phyloP scores from a whole-genome alignment of 768 basidiomycete species.

The Hortiboletus campestris region DNA sequence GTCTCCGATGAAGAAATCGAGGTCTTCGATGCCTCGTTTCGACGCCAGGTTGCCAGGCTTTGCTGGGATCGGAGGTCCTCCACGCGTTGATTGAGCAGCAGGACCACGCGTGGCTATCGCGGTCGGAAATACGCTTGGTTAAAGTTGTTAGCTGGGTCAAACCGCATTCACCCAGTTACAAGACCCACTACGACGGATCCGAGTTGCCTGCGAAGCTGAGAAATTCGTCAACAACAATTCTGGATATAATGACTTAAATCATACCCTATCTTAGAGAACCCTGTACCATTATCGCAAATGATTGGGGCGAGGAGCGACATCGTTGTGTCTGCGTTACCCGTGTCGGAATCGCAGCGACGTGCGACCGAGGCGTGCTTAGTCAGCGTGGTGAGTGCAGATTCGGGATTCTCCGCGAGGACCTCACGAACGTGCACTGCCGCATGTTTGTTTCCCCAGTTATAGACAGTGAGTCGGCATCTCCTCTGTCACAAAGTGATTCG shows the following conservation, averaged over 20 bases:
- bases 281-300: conserved; percentile 97
- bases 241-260: conserved; percentile 18
- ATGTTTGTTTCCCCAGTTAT: too few relatives aligned
- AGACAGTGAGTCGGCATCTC: too few relatives aligned
- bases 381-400: too few relatives aligned
- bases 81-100: conserved; percentile 53
- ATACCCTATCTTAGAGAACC: conserved; percentile 95
- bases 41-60: conserved; percentile 92
- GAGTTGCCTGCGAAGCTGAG: conserved; percentile 95
- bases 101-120: conserved; percentile 88
- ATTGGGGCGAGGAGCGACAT: conserved; percentile 92
- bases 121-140: conserved; percentile 87
- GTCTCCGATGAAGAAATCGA: conserved; percentile 99
- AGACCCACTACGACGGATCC: conserved; percentile 91
- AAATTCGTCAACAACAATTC: conserved; percentile 10
- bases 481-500: too few relatives aligned
- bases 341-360: too few relatives aligned
- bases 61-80: conserved; percentile 74
- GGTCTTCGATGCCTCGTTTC: conserved; percentile 96
- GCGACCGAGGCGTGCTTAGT: too few relatives aligned
- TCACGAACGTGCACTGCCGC: too few relatives aligned
- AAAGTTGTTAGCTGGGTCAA: conserved; percentile 7
- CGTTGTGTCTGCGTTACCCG: conserved; percentile 10
- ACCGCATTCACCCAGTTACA: neutral
- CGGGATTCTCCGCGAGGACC: too few relatives aligned